Percentiles rank a stretch among this genome's conserved stretches.
Conservation (phyloP, 1,284 basidiomycete genomes). For the Puccinia triticina region DNA sequence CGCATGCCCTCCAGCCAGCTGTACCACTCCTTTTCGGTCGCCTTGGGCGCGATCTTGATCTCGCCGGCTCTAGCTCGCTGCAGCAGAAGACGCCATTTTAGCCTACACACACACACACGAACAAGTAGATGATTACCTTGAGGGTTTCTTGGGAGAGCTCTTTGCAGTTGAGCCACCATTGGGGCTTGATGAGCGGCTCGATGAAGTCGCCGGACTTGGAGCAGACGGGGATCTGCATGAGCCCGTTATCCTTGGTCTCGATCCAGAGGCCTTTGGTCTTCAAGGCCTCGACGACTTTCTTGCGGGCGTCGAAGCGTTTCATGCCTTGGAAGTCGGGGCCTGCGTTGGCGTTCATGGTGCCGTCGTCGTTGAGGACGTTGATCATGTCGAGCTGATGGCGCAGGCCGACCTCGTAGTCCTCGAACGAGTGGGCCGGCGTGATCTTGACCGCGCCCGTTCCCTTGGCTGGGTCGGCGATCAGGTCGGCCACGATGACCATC, state of each 20-base stretch:
- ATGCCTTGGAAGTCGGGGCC: slow-evolving; percentile 76
- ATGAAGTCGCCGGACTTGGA: slow-evolving; percentile 95
- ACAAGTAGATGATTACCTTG: no score
- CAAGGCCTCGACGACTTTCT: slow-evolving; percentile 79
- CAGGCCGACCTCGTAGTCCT: slow-evolving; percentile 93
- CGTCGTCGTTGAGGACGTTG: slow-evolving; percentile 95
- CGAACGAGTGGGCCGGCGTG: slow-evolving; percentile 97
- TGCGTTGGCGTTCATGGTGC: slow-evolving; percentile 89
- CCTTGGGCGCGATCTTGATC: slow-evolving; percentile 77
- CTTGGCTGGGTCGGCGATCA: slow-evolving; percentile 85
- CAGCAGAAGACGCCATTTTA: no score
- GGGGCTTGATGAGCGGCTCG: slow-evolving; percentile 93
- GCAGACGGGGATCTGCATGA: slow-evolving; percentile 90
- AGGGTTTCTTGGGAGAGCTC: slow-evolving; percentile 88
- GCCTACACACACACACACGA: no score
- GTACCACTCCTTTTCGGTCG: slow-evolving; percentile 92
- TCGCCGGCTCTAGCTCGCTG: slow-evolving; percentile 85
- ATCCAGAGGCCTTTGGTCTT: slow-evolving; percentile 85
- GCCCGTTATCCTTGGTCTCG: slow-evolving; percentile 87
- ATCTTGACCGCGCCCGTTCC: slow-evolving; percentile 99
- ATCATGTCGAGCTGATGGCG: slow-evolving; percentile 90
- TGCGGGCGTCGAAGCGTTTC: slow-evolving; percentile 93
- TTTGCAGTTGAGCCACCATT: slow-evolving; percentile 98
- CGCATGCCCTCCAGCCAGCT: slow-evolving; percentile 94
- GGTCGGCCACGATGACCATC: slow-evolving; percentile 86